Evolutionary conservation across 805 yeast genomes (phyloP).

Genomic region (Metschnikowia peoriensis): DNA sequence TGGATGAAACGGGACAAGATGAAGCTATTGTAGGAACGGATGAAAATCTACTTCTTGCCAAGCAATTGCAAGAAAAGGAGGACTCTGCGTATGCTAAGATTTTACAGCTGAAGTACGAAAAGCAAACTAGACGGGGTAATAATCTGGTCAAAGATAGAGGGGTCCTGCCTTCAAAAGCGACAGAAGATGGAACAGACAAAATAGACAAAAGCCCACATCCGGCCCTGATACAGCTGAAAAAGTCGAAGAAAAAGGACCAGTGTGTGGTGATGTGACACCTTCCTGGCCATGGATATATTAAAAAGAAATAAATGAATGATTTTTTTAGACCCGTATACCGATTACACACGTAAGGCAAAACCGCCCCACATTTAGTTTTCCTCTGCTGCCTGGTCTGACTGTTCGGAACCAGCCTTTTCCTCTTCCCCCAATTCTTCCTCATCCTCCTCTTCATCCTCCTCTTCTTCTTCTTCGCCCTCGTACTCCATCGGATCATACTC

Average conservation of each 20-base stretch:
- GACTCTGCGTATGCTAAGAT: constrained; percentile 49
- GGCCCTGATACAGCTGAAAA: too few species aligned
- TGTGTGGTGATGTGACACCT: constrained; percentile 1
- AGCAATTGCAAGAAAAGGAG: constrained; percentile 56
- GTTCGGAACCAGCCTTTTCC: too few species aligned
- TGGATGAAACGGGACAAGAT: constrained; percentile 21
- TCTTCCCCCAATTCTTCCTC: neutral
- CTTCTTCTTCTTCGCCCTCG: constrained; percentile 59
- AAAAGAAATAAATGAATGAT: too few species aligned
- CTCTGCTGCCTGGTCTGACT: constrained; percentile 13
- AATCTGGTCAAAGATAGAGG: neutral
- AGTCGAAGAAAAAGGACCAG: constrained; percentile 1
- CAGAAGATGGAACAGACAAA: neutral
- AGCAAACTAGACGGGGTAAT: neutral
- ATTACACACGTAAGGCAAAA: neutral
- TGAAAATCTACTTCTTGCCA: constrained; percentile 32
- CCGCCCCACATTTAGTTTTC: constrained; percentile 19
- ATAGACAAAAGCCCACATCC: neutral
- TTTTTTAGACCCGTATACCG: neutral
- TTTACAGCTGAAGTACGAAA: constrained; percentile 36
- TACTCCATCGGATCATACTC: constrained; percentile 78
- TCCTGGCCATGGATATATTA: too few species aligned
- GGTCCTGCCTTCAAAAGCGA: neutral
- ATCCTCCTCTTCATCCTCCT: constrained; percentile 33
- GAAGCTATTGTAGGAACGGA: constrained; percentile 4